These are phyloP conservation scores for Brettanomyces sp. DNA, from an alignment of 805 yeast genomes.

Conservation along the genomic window DNA sequence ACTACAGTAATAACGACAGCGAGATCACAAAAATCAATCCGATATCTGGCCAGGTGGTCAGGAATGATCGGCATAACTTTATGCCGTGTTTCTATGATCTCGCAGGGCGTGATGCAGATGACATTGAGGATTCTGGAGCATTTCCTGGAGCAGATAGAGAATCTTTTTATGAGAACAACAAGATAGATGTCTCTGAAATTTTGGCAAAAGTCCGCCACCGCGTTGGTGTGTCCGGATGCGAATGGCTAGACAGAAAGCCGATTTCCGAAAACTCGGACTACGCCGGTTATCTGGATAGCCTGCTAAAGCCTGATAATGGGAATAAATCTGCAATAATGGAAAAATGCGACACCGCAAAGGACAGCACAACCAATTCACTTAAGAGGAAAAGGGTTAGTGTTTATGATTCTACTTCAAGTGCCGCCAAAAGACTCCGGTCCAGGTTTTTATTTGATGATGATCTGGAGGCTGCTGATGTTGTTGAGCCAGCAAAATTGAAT, in stretches of 20 bases:
- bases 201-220: constrained; percentile 64
- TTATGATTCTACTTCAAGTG: constrained; percentile 25
- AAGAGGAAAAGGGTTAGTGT: constrained; percentile 20
- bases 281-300: constrained; percentile 29
- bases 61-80: constrained; percentile 26
- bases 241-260: constrained; percentile 68
- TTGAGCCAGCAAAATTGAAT: constrained; percentile 79
- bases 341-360: constrained; percentile 2
- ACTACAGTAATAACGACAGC: constrained; percentile 22
- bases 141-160: constrained; percentile 1
- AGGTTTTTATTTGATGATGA: constrained; percentile 44
- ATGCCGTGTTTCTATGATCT: constrained; percentile 38
- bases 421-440: constrained; percentile 34
- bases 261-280: constrained; percentile 13
- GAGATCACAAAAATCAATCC: constrained; percentile 33
- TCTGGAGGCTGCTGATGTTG: constrained; percentile 33
- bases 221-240: constrained; percentile 59
- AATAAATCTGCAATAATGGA: constrained; percentile 1
- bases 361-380: background rate
- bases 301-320: constrained; percentile 10
- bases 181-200: constrained; percentile 33
- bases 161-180: constrained; percentile 9
- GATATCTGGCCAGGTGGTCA: constrained; percentile 38
- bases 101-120: constrained; percentile 15
- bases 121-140: constrained; percentile 5